Evolutionary conservation across 140 eudicot genomes (phyloP).

Genomic region (Cichorium intybus): DNA sequence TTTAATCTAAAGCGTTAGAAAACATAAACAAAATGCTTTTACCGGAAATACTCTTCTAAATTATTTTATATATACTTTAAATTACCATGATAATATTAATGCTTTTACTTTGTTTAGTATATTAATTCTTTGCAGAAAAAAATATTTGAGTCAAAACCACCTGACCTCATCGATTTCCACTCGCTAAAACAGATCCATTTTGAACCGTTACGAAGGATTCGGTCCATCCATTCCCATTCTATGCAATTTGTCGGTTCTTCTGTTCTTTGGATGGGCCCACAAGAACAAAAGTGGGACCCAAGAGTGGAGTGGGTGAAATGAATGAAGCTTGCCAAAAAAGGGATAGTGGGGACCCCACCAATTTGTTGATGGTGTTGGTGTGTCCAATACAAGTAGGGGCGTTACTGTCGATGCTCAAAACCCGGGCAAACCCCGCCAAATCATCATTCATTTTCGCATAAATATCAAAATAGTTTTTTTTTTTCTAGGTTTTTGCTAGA

Average conservation of each 20-base stretch:
- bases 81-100: no score
- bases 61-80: no score
- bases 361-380: not conserved
- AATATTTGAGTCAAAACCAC: not conserved
- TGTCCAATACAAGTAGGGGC: no score
- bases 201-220: not conserved
- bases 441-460: not conserved
- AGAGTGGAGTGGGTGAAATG: slow-evolving; percentile 18
- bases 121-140: no score
- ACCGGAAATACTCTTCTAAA: no score
- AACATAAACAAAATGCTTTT: no score
- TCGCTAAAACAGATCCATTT: not conserved
- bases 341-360: slow-evolving; percentile 2
- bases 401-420: not conserved
- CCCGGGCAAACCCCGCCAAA: not conserved
- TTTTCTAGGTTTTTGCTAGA: not conserved
- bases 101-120: no score
- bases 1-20: no score
- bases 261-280: slow-evolving; percentile 4
- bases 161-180: not conserved
- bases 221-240: not conserved
- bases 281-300: slow-evolving; percentile 4
- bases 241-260: not conserved
- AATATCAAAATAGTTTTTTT: no score
- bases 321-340: slow-evolving; percentile 24